phyloP scores from a whole-genome alignment of 805 yeast genomes.

The Candida schatavii region DNA sequence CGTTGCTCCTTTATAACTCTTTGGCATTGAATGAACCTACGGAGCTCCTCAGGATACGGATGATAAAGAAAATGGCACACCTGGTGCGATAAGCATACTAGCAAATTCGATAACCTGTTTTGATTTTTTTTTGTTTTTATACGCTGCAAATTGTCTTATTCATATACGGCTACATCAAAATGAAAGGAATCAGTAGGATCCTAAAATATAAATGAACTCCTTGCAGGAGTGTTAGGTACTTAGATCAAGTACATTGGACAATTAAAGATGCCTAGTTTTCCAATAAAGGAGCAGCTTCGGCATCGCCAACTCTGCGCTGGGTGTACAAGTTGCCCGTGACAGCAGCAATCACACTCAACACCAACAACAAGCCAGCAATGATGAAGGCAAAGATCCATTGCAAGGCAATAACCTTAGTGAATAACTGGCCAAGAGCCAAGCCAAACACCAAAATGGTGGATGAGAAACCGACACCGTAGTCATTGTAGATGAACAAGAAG shows the following conservation, averaged over 20 bases:
- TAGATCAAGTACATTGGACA: no score
- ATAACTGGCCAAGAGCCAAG: slow-evolving; percentile 67
- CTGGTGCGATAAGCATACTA: no score
- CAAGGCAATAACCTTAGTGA: slow-evolving; percentile 66
- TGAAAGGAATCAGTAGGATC: no score
- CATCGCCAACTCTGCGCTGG: slow-evolving; percentile 14
- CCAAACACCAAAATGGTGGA: slow-evolving; percentile 60
- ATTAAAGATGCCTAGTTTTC: slow-evolving; percentile 14
- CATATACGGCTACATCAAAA: not conserved
- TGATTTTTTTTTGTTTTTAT: no score
- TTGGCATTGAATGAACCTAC: slow-evolving; percentile 46
- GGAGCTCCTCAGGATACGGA: slow-evolving; percentile 25
- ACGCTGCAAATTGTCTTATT: not conserved
- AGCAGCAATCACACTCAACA: slow-evolving; percentile 48
- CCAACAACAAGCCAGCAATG: slow-evolving; percentile 56
- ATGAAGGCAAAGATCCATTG: slow-evolving; percentile 84
- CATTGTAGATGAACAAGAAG: slow-evolving; percentile 57
- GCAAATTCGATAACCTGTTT: no score
- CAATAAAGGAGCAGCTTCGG: slow-evolving; percentile 40
- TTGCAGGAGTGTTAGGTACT: no score
- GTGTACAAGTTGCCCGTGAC: slow-evolving; percentile 26
- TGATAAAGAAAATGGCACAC: slow-evolving; percentile 34
- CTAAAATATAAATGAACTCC: no score
- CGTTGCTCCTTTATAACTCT: slow-evolving; percentile 51
- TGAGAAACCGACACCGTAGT: slow-evolving; percentile 67